These are phyloP conservation scores for Schwanniomyces vanrijiae DNA, from an alignment of 805 yeast genomes.

Conservation along the genomic window DNA sequence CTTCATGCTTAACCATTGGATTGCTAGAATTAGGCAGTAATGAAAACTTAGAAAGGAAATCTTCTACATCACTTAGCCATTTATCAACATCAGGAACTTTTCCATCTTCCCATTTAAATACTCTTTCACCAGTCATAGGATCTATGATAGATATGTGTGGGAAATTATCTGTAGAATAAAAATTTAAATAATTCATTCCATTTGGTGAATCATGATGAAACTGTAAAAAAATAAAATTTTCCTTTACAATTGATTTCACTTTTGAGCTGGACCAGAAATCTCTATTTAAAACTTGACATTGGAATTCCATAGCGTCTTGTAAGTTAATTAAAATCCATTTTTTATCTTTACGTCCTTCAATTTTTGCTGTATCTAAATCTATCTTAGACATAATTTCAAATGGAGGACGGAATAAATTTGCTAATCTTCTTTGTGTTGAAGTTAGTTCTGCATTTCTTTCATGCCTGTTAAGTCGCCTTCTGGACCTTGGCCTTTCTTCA, in stretches of 20 bases:
- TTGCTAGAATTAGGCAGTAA: constrained; percentile 62
- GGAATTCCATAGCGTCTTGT: constrained; percentile 82
- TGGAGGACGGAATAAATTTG: constrained; percentile 87
- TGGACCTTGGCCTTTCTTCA: constrained; percentile 18
- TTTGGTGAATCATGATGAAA: constrained; percentile 75
- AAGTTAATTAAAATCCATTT: constrained; percentile 89
- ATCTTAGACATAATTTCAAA: constrained; percentile 77
- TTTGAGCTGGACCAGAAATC: constrained; percentile 83
- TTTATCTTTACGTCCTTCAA: constrained; percentile 56
- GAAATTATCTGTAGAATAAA: constrained; percentile 65
- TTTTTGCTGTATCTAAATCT: constrained; percentile 72
- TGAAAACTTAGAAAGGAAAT: constrained; percentile 66
- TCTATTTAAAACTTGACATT: constrained; percentile 86
- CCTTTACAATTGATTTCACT: constrained; percentile 63
- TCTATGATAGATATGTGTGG: constrained; percentile 94
- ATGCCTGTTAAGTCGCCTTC: constrained; percentile 27
- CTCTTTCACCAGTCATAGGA: constrained; percentile 93
- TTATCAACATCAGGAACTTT: constrained; percentile 55
- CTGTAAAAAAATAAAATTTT: constrained; percentile 80
- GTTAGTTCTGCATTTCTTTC: constrained; percentile 35
- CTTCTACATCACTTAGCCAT: constrained; percentile 68
- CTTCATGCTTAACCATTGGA: constrained; percentile 64
- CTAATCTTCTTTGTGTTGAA: constrained; percentile 65
- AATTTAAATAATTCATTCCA: constrained; percentile 69
- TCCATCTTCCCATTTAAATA: constrained; percentile 69